Evolutionary conservation across 805 yeast genomes (phyloP).

Genomic region (Teunomyces funiuensis): DNA sequence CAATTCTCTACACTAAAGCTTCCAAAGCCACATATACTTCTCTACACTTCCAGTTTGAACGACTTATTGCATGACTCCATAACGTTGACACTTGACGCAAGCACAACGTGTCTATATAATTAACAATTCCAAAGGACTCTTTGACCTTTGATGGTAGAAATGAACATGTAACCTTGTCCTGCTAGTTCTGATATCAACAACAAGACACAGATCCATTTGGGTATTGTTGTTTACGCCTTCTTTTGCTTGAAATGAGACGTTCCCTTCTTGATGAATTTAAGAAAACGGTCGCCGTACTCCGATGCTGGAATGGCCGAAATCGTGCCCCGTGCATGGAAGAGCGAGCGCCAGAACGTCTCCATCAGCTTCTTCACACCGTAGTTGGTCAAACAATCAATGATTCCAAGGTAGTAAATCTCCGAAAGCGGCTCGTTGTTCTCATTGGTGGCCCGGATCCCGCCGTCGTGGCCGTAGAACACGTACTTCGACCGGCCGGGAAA

Average conservation of each 20-base stretch:
- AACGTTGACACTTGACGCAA: no score
- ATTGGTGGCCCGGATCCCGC: slow-evolving; percentile 79
- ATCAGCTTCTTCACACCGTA: slow-evolving; percentile 70
- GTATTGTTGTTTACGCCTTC: no score
- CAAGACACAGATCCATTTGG: no score
- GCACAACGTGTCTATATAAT: no score
- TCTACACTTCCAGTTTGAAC: no score
- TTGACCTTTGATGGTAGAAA: no score
- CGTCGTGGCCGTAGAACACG: slow-evolving; percentile 73
- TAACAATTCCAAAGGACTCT: no score
- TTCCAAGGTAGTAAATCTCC: slow-evolving; percentile 84
- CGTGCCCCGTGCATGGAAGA: slow-evolving; percentile 64
- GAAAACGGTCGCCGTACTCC: slow-evolving; percentile 88
- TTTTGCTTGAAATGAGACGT: slow-evolving; percentile 8
- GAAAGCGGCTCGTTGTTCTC: slow-evolving; percentile 58
- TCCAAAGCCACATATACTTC: no score
- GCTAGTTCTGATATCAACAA: no score
- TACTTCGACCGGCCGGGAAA: slow-evolving; percentile 51
- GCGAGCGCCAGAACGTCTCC: slow-evolving; percentile 82
- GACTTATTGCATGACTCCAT: no score
- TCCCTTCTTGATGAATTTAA: slow-evolving; percentile 57
- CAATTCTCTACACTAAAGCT: no score
- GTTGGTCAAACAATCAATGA: slow-evolving; percentile 89
- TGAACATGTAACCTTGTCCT: no score
- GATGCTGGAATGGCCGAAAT: slow-evolving; percentile 88